Evolutionary conservation across 495 filamentous ascomycete species (phyloP), one percentile per base, ranked within the genome.

Genomic region (Aspergillus ostianus): DNA sequence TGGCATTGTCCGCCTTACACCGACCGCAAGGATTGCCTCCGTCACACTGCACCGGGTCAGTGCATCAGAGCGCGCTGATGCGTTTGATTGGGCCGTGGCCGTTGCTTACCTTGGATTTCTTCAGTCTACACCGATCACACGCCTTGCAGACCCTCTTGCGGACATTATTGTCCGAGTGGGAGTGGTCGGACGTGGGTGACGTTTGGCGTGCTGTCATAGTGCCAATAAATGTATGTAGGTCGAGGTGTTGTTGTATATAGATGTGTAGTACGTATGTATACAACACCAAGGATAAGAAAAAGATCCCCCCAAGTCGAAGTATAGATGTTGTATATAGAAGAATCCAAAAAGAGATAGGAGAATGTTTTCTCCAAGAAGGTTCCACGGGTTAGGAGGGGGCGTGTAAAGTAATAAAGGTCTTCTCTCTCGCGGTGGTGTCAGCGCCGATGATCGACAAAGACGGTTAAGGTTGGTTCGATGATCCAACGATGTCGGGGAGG

Each of bases 121-220:
- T 87, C 57, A 86, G 59, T 49, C 84, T 72, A 74, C 84, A 87
- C 51, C 84, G 80, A 69, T 87, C 84, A 72, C 84, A 87, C 13
- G 84, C 84, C 66, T 85, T 85, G 59, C 84, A 84, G 47, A 86
- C 84, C 63, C 84, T 73, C 67, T 87, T 86, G 59, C 84, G 81
- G 18, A 79, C 68, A 61, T 72, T 71, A 48, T 60, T 67, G 54
- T 77, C 77, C 12, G 77, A 77, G 65, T 77, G 75, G 18, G 75
- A 77, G 54, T 77, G 67, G 20, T 80, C 77, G 46, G 77, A 78
- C 9, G 69, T 61, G 44, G 77, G 76, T 53, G 76, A 71, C 66
- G 77, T 72, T 70, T 80, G 77, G 29, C 76, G 74, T n/a, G 76
- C 71, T 20, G 75, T 73, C 76, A 80, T 79, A 46, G 62, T 73